Evolutionary conservation across 2,329 filamentous ascomycete species (phyloP).

Genomic region (Fusarium coffeatum): DNA sequence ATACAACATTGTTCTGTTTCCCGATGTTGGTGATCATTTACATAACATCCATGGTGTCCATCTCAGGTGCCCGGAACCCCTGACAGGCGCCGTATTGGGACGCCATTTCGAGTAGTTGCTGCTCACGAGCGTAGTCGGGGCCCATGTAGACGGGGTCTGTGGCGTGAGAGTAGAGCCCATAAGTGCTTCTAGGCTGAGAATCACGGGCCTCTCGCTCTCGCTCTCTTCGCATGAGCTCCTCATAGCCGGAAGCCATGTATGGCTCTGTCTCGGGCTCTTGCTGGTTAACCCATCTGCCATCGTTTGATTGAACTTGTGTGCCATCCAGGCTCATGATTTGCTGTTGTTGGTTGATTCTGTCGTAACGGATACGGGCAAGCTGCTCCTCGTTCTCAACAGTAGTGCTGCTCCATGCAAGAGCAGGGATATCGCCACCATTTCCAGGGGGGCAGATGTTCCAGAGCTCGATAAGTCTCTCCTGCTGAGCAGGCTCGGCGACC

Average conservation of each 20-base stretch:
- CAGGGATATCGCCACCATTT: slow-evolving; percentile 64
- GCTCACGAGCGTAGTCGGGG: slow-evolving; percentile 59
- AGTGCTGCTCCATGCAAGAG: slow-evolving; percentile 65
- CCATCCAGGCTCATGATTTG: slow-evolving; percentile 66
- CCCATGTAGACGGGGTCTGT: slow-evolving; percentile 76
- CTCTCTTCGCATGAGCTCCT: slow-evolving; percentile 73
- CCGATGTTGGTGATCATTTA: slow-evolving; percentile 43
- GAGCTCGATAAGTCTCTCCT: slow-evolving; percentile 80
- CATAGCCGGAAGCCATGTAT: slow-evolving; percentile 87
- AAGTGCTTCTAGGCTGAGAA: slow-evolving; percentile 54
- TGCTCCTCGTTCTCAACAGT: slow-evolving; percentile 68
- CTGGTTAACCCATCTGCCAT: slow-evolving; percentile 63
- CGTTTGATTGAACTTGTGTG: slow-evolving; percentile 62
- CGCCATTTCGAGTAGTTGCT: slow-evolving; percentile 70
- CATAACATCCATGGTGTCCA: slow-evolving; percentile 62
- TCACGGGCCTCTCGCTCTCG: slow-evolving; percentile 60
- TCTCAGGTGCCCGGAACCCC: slow-evolving; percentile 58
- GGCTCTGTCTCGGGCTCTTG: slow-evolving; percentile 71
- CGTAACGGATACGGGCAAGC: slow-evolving; percentile 70
- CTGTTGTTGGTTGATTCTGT: slow-evolving; percentile 57
- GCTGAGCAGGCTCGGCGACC: slow-evolving; percentile 77
- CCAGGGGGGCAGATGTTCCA: slow-evolving; percentile 85
- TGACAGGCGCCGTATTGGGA: slow-evolving; percentile 74
- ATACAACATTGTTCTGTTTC: slow-evolving; percentile 32
- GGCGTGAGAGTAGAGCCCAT: slow-evolving; percentile 65